Evolutionary conservation across 345 rosid species (phyloP).

Genomic region (Citrus glauca): DNA sequence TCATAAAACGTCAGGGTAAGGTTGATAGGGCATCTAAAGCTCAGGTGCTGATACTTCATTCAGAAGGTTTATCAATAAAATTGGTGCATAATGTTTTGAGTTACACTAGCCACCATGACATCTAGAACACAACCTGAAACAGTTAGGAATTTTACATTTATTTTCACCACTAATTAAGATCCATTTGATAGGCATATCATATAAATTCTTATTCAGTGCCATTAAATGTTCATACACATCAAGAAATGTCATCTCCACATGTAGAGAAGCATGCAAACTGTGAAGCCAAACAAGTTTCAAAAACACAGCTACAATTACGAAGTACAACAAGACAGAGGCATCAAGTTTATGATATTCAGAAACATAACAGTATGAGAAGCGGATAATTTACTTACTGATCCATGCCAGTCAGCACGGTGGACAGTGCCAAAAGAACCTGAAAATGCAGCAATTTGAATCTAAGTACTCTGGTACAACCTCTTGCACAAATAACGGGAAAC

Average conservation of each 20-base stretch:
- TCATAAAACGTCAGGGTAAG: neutral
- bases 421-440: constrained; percentile 99
- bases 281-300: neutral
- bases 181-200: neutral
- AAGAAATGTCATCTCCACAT: neutral
- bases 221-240: neutral
- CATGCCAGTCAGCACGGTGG: constrained; percentile 99
- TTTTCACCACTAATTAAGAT: neutral
- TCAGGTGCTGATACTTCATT: neutral
- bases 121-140: neutral
- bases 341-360: neutral
- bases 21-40: neutral
- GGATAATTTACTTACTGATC: constrained; percentile 66
- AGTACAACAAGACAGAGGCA: neutral
- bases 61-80: neutral
- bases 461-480: constrained; percentile 20
- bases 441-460: constrained; percentile 27
- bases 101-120: neutral
- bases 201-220: neutral
- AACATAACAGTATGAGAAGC: neutral
- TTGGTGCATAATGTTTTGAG: neutral
- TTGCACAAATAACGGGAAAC: neutral
- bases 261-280: neutral
- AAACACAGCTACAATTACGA: neutral
- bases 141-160: neutral